phyloP scores from a whole-genome alignment of 2,329 filamentous ascomycete genomes.

The Fusarium fracticaudum region DNA sequence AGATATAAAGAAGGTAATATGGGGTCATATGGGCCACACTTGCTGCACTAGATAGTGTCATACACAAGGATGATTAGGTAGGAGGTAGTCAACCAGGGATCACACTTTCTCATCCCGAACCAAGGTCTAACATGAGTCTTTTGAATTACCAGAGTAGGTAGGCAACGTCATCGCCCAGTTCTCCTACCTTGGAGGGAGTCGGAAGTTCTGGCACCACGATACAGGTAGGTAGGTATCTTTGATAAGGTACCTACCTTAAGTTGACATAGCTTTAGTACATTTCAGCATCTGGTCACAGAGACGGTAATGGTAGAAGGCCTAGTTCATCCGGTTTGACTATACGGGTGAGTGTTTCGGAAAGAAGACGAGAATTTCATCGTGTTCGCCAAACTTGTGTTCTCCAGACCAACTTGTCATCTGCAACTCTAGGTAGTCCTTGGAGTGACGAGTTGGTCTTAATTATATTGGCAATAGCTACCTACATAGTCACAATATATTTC shows the following conservation, averaged over 20 bases:
- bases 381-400: neutral
- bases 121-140: neutral
- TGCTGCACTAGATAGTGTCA: neutral
- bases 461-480: neutral
- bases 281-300: neutral
- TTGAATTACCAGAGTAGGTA: neutral
- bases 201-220: neutral
- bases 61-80: neutral
- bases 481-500: neutral
- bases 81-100: no score
- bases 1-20: neutral
- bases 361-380: neutral
- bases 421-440: neutral
- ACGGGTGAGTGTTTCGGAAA: neutral
- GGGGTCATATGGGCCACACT: neutral
- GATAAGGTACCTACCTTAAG: no score
- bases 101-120: neutral
- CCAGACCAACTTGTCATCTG: neutral
- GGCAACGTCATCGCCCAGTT: neutral
- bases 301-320: neutral
- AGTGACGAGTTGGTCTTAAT: neutral
- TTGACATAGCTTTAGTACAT: neutral
- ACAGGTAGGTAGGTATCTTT: neutral
- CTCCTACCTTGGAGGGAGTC: neutral
- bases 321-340: neutral